Conservation (phyloP, 1,139 yeast species). For the Geotrichum phurueaensis region DNA sequence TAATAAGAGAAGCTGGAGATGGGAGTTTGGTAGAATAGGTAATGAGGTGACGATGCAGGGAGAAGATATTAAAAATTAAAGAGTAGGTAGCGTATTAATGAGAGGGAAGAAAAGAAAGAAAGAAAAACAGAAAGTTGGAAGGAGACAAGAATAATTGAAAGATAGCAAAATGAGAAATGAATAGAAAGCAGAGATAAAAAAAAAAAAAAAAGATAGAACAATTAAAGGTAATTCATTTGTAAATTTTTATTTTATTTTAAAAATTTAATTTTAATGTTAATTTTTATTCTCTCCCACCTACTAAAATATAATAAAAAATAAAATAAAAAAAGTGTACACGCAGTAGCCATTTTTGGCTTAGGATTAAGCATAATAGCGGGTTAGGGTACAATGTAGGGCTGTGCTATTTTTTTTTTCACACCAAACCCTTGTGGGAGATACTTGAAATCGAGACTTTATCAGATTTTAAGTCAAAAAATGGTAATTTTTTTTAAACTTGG, state of each 20-base stretch:
- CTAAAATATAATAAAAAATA: not conserved
- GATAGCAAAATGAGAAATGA: not conserved
- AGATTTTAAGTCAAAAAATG: too few relatives aligned
- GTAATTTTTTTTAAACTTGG: too few relatives aligned
- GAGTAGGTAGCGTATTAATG: not conserved
- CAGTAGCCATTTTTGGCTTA: not conserved
- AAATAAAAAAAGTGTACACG: not conserved
- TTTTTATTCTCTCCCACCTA: not conserved
- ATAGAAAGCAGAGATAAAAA: not conserved
- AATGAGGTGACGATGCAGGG: not conserved
- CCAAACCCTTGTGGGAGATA: not conserved
- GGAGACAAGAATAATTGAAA: not conserved
- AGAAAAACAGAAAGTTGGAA: not conserved
- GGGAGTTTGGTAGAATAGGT: not conserved
- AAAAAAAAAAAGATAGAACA: not conserved
- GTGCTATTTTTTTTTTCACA: not conserved
- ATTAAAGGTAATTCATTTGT: not conserved
- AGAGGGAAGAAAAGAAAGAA: not conserved
- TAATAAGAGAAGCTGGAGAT: not conserved
- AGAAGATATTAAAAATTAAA: not conserved
- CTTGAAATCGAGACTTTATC: too few relatives aligned
- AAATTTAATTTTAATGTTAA: too few relatives aligned
- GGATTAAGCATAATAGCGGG: not conserved
- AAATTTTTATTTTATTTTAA: too few relatives aligned
- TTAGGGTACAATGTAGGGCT: not conserved